Conservation (phyloP, 768 basidiomycete species). For the Leccinum fibrillosum region DNA sequence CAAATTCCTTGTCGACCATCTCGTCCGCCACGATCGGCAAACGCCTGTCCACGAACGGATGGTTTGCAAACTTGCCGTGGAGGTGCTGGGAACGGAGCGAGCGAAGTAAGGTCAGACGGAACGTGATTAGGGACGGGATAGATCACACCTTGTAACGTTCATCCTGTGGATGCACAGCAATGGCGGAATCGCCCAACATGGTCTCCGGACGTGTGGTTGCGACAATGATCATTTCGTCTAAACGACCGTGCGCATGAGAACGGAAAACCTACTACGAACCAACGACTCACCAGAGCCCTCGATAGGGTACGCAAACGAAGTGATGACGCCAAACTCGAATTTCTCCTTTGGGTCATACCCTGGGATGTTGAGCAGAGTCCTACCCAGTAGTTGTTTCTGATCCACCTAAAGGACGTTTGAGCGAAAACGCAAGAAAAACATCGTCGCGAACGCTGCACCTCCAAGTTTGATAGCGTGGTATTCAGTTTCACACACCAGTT, state of each 20-base stretch:
- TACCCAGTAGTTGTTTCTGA: conserved; percentile 82
- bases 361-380: conserved; percentile 84
- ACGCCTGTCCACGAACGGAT: conserved; percentile 85
- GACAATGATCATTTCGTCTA: conserved; percentile 87
- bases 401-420: conserved; percentile 60
- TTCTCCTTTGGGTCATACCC: conserved; percentile 95
- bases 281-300: conserved; percentile 67
- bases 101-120: not conserved
- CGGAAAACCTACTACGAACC: not conserved
- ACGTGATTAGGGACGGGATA: not conserved
- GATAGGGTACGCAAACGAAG: conserved; percentile 92
- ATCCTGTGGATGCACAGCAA: conserved; percentile 95
- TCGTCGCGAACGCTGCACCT: conserved; percentile 47
- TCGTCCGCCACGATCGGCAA: conserved; percentile 86
- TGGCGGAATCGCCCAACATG: conserved; percentile 96
- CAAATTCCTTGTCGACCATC: conserved; percentile 93
- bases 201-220: conserved; percentile 99
- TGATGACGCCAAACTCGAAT: conserved; percentile 96
- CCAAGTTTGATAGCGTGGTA: conserved; percentile 96
- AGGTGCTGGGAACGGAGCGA: conserved; percentile 56
- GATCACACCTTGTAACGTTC: conserved; percentile 69
- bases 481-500: conserved; percentile 98
- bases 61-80: conserved; percentile 85
- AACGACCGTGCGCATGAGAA: not conserved
- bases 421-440: not conserved